phyloP scores from a whole-genome alignment of 768 basidiomycete species.

The Leccinum aurantiacum region DNA sequence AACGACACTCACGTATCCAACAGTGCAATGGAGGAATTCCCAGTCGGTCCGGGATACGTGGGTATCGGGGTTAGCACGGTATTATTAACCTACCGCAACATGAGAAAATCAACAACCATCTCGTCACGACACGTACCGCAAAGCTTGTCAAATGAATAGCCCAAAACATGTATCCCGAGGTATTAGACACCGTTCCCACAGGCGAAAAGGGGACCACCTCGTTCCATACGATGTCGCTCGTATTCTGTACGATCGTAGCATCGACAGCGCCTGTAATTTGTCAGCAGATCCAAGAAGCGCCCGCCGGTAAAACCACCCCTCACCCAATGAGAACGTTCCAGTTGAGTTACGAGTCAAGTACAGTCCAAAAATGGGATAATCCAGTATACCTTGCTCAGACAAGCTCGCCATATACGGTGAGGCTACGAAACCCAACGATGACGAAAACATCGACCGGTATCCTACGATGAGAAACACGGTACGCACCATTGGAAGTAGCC shows the following conservation, averaged over 20 bases:
- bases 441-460: neutral
- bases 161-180: slow-evolving; percentile 78
- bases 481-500: slow-evolving; percentile 48
- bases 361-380: slow-evolving; percentile 77
- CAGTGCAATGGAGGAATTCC: slow-evolving; percentile 61
- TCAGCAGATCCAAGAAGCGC: neutral
- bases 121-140: slow-evolving; percentile 38
- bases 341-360: slow-evolving; percentile 57
- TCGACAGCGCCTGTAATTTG: slow-evolving; percentile 70
- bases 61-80: slow-evolving; percentile 53
- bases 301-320: neutral
- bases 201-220: slow-evolving; percentile 74
- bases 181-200: slow-evolving; percentile 51
- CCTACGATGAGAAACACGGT: slow-evolving; percentile 12
- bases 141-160: slow-evolving; percentile 58
- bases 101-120: slow-evolving; percentile 4
- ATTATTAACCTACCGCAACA: slow-evolving; percentile 50
- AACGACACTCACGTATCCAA: slow-evolving; percentile 64
- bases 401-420: slow-evolving; percentile 67
- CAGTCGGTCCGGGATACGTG: slow-evolving; percentile 59
- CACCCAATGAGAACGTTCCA: slow-evolving; percentile 68
- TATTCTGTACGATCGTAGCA: slow-evolving; percentile 60
- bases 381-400: slow-evolving; percentile 60
- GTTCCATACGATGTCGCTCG: slow-evolving; percentile 67
- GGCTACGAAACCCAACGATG: slow-evolving; percentile 38